Conservation (phyloP, 163 green algal genomes). For the Volvox carteri region DNA sequence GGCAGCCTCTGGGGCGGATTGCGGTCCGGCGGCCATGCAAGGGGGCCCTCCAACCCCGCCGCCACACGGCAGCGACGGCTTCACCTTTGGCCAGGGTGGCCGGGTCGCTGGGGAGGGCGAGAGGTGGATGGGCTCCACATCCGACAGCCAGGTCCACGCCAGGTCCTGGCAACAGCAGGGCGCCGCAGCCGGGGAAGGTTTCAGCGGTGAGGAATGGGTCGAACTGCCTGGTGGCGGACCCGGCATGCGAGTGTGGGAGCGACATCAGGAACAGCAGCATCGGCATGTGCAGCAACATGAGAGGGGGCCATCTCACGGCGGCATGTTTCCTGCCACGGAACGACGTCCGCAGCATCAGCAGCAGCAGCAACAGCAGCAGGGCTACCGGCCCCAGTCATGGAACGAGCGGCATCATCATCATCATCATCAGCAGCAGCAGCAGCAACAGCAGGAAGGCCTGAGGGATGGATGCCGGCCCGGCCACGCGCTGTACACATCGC, state of each 20-base stretch:
- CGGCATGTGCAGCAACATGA: neutral
- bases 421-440: slow-evolving; percentile 31
- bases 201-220: neutral
- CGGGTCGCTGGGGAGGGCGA: neutral
- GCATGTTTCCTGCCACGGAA: neutral
- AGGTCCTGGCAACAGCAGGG: neutral
- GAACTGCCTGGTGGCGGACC: neutral
- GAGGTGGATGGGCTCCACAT: neutral
- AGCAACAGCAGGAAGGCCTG: neutral
- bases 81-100: neutral
- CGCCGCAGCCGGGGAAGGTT: neutral
- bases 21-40: neutral
- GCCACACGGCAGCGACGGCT: neutral
- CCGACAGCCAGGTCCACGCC: neutral
- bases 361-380: slow-evolving; percentile 20
- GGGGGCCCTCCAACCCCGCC: neutral
- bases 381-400: neutral
- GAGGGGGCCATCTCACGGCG: neutral
- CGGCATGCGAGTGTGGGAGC: neutral
- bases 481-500: neutral
- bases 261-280: neutral
- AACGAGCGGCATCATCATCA: no score
- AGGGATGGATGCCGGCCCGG: neutral
- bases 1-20: neutral
- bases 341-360: neutral